Percentiles rank a stretch among this genome's conserved stretches.
These are phyloP conservation scores for Entomortierella lignicola DNA, from an alignment of 192 early-diverging fungal species.

Conservation along the genomic window DNA sequence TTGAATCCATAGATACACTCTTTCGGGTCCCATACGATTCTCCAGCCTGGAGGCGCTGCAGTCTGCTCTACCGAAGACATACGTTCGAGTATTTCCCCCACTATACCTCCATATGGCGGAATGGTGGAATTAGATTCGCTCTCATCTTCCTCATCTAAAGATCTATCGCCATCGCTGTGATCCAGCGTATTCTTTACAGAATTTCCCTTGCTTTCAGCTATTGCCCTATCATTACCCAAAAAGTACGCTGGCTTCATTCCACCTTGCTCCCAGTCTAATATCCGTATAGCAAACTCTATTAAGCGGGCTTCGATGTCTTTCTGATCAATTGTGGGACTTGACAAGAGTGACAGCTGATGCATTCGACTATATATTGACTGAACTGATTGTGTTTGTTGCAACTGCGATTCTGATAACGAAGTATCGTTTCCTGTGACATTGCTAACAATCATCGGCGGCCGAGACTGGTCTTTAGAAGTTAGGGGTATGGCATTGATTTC, in stretches of 20 bases:
- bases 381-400: constrained; percentile 11
- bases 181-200: background rate
- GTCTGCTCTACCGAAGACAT: constrained; percentile 15
- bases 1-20: constrained; percentile 8
- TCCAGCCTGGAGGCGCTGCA: constrained; percentile 16
- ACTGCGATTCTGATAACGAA: background rate
- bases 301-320: constrained; percentile 17
- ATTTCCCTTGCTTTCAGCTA: background rate
- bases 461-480: constrained; percentile 12
- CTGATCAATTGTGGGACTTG: constrained; percentile 5
- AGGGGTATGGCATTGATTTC: constrained; percentile 30
- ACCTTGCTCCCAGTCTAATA: constrained; percentile 49
- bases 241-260: constrained; percentile 36
- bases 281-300: constrained; percentile 49
- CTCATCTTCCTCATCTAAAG: background rate
- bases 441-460: background rate
- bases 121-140: background rate
- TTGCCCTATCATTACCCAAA: constrained; percentile 23
- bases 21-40: constrained; percentile 11
- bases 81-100: constrained; percentile 26
- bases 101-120: constrained; percentile 30
- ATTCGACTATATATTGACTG: constrained; percentile 41
- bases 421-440: background rate
- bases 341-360: constrained; percentile 23
- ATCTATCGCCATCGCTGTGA: background rate